Evolutionary conservation across 148 eudicot species (phyloP).

Genomic region (Rheum nobile): DNA sequence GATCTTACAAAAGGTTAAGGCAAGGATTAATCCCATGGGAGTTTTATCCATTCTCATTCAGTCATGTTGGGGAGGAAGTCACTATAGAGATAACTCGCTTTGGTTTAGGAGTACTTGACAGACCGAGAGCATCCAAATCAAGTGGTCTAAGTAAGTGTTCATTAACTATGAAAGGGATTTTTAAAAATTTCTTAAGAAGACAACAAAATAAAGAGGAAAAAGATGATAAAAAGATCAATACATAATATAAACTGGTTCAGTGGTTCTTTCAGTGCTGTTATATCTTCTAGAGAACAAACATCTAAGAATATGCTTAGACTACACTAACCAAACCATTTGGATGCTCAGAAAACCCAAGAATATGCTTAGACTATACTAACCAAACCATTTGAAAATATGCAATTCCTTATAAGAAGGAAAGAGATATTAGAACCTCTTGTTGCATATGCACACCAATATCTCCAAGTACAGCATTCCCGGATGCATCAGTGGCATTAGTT

Average conservation of each 20-base stretch:
- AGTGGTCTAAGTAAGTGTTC: not conserved
- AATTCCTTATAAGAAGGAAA: not conserved
- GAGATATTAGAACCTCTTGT: constrained; percentile 50
- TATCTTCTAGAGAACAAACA: not conserved
- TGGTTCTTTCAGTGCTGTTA: not conserved
- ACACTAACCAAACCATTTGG: not conserved
- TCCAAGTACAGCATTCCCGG: constrained; percentile 72
- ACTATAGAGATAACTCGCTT: not conserved
- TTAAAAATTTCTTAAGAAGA: not conserved
- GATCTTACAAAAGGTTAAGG: not conserved
- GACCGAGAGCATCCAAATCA: not conserved
- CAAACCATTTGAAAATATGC: not conserved
- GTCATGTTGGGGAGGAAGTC: not conserved
- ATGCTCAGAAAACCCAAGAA: not conserved
- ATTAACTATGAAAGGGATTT: not conserved
- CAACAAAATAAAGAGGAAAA: not conserved
- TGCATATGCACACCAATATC: constrained; percentile 91
- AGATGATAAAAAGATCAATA: not conserved
- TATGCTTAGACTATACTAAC: not conserved
- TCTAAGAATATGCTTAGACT: not conserved
- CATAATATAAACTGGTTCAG: not conserved
- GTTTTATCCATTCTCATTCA: not conserved
- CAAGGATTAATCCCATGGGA: not conserved
- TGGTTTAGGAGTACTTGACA: not conserved
- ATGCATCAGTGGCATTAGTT: constrained; percentile 84